phyloP scores from a whole-genome alignment of 1,284 basidiomycete genomes.

The Rhizoctonia solani region DNA sequence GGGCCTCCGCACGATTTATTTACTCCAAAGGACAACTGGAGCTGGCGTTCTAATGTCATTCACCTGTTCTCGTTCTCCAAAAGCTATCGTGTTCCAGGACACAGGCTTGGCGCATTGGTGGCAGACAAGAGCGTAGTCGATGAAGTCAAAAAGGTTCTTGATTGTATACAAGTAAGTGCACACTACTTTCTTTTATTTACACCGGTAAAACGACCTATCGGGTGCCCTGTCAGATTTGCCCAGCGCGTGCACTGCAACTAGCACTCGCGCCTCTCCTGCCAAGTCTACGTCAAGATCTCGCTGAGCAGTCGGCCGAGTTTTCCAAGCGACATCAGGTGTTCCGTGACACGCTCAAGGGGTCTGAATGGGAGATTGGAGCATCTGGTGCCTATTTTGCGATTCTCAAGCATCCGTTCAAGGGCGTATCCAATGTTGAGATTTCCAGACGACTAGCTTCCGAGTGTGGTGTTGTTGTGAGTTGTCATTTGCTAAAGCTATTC shows the following conservation, averaged over 20 bases:
- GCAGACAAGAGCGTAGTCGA: slow-evolving; percentile 62
- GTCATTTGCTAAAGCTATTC: background rate
- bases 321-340: slow-evolving; percentile 66
- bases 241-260: slow-evolving; percentile 71
- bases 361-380: slow-evolving; percentile 63
- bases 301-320: slow-evolving; percentile 56
- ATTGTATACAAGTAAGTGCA: slow-evolving; percentile 63
- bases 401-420: slow-evolving; percentile 69
- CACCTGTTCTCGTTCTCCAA: slow-evolving; percentile 83
- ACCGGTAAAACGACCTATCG: no score
- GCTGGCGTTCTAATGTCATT: slow-evolving; percentile 68
- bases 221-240: slow-evolving; percentile 79
- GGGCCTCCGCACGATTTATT: slow-evolving; percentile 63
- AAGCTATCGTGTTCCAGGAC: slow-evolving; percentile 83
- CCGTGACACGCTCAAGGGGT: slow-evolving; percentile 50
- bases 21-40: slow-evolving; percentile 44
- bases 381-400: slow-evolving; percentile 79
- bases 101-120: slow-evolving; percentile 79
- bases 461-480: slow-evolving; percentile 58
- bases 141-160: slow-evolving; percentile 66
- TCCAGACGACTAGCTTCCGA: slow-evolving; percentile 63
- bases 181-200: no score
- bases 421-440: slow-evolving; percentile 57
- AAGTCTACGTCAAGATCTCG: slow-evolving; percentile 59
- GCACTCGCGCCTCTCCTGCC: slow-evolving; percentile 64